Evolutionary conservation across 2,329 filamentous ascomycete species (phyloP).

Genomic region (Thelonectria discophora): DNA sequence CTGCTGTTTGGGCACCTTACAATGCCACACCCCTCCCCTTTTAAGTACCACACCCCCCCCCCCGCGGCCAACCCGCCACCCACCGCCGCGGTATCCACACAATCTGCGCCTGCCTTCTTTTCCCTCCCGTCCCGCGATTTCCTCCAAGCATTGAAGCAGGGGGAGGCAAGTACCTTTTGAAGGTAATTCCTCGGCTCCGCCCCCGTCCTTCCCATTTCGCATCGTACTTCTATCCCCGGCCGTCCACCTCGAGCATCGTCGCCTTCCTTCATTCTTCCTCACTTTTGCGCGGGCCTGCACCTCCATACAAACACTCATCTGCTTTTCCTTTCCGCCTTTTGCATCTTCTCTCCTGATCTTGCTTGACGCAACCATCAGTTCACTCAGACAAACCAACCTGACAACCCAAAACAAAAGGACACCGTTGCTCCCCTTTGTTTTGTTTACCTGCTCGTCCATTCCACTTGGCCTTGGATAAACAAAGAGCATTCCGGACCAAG

Average conservation of each 20-base stretch:
- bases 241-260: conserved; percentile 18
- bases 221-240: conserved; percentile 21
- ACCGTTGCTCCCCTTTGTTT: conserved; percentile 24
- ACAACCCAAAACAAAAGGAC: conserved; percentile 8
- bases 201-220: conserved; percentile 21
- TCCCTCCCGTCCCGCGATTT: conserved; percentile 23
- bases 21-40: neutral
- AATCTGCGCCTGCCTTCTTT: conserved; percentile 21
- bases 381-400: conserved; percentile 13
- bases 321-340: neutral
- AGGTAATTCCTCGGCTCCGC: conserved; percentile 21
- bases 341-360: conserved; percentile 26
- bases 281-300: conserved; percentile 23
- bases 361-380: conserved; percentile 34
- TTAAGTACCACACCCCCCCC: neutral
- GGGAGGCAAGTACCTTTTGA: neutral
- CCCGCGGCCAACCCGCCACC: conserved; percentile 14
- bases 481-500: conserved; percentile 21
- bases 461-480: conserved; percentile 28
- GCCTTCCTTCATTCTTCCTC: conserved; percentile 6
- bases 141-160: conserved; percentile 7
- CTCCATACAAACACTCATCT: conserved; percentile 1
- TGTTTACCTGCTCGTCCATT: conserved; percentile 35
- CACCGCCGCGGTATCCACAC: conserved; percentile 11
- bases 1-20: neutral